A percentile compares a stretch with the other conserved stretches of the same genome.
phyloP scores from a whole-genome alignment of 192 early-diverging fungal species.

The Phlyctochytrium arcticum region DNA sequence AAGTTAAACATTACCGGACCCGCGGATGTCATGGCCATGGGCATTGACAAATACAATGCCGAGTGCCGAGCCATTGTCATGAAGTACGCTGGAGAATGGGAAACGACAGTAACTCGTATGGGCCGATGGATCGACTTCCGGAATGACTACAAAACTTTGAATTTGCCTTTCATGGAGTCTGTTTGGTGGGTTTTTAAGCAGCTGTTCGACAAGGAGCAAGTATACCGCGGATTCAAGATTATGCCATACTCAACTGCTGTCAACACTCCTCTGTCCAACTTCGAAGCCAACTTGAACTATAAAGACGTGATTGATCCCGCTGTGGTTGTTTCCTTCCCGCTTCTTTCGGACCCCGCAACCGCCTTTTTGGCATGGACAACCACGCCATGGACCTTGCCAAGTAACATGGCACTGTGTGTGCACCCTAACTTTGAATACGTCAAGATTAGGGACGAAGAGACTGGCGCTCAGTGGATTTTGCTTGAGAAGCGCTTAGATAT shows the following conservation, averaged over 20 bases:
- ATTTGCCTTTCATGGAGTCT: slow-evolving; percentile 95
- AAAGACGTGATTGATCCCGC: slow-evolving; percentile 96
- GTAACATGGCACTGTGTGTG: slow-evolving; percentile 91
- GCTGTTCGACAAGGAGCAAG: slow-evolving; percentile 89
- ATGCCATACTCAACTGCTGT: slow-evolving; percentile 97
- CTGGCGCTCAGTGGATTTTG: slow-evolving; percentile 82
- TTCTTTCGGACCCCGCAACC: slow-evolving; percentile 73
- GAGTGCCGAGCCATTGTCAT: slow-evolving; percentile 97
- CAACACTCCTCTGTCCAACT: slow-evolving; percentile 92
- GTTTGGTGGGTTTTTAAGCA: slow-evolving; percentile 99
- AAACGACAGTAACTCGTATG: slow-evolving; percentile 87
- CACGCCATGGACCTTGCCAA: slow-evolving; percentile 97
- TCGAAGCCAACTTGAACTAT: slow-evolving; percentile 95
- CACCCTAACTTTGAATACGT: slow-evolving; percentile 92
- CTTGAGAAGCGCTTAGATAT: slow-evolving; percentile 77
- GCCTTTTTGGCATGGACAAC: slow-evolving; percentile 95
- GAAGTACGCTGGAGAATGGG: slow-evolving; percentile 91
- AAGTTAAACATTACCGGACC: slow-evolving; percentile 78
- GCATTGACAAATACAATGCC: slow-evolving; percentile 95
- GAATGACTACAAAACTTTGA: slow-evolving; percentile 99
- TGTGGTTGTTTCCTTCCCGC: slow-evolving; percentile 90
- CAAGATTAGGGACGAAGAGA: slow-evolving; percentile 85
- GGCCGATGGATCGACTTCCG: slow-evolving; percentile 99
- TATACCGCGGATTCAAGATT: slow-evolving; percentile 85
- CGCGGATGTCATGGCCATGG: slow-evolving; percentile 86